Base-by-base conservation (phyloP, 2,329 filamentous ascomycete genomes). In the Xenoacremonium recifei region DNA sequence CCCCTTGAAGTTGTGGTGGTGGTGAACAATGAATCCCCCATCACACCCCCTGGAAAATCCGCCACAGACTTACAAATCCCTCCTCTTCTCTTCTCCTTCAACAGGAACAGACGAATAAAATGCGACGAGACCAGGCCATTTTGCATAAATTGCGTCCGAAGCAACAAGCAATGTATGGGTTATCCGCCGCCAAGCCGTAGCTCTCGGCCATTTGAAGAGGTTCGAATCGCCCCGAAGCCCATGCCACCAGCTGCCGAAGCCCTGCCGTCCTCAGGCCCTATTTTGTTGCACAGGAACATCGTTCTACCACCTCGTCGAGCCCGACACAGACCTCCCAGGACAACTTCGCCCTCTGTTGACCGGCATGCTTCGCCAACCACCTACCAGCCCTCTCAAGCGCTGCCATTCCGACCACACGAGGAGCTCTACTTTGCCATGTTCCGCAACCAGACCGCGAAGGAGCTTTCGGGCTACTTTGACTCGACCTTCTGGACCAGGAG, bases 391-490 rank as follows among this genome's bases (percentile, higher is more conserved):
- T 64, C 73, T 11, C 21, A 43, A 16, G 65, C 59, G 17, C 62
- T 80, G n/a, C 65, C 72, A 6, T 71, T 83, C 21, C 64, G 68
- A 39, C 63, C 70, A 5, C 66, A 69, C 35, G 80, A 85, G 47
- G 71, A 68, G 15, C 71, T 75, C 36, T 84, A 84, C 52, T 84
- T 84, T 54, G 73, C 80, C 42, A 64, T 84, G 11, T 85, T 85
- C 53, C 74, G 76, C 31, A 68, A 74, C 19, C 77, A 79, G 32
- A 84, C 83, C 0, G 78, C 81, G 2, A 75, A 66, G 35, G 80
- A 84, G 53, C 66, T 86, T 6, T 84, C 82, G 0, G 82, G 83
- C 11, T 85, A 82, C 57, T 86, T 86, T 47, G 79, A 85, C 55
- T 77, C 75, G 16, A 69, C 74, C 2, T 86, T 86, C 55, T 87